Percentiles rank a stretch among this genome's conserved stretches.
phyloP scores from a whole-genome alignment of 2,329 filamentous ascomycete species.

The Paecilomyces niveus region DNA sequence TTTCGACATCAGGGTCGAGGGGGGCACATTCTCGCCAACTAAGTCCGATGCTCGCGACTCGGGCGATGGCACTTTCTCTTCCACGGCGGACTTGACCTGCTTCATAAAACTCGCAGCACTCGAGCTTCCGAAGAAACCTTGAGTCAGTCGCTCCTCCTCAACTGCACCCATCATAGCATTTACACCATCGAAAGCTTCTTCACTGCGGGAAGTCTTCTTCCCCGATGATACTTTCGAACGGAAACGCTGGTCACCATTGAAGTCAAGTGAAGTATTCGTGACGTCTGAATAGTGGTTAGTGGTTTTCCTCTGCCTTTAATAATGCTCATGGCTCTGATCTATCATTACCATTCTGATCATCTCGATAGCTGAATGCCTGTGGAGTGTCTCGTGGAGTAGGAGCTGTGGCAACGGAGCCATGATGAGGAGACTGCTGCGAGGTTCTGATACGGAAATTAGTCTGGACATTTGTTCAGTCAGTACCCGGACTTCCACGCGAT shows the following conservation, averaged over 20 bases:
- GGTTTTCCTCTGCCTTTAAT: too few species aligned
- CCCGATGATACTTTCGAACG: conserved; percentile 3
- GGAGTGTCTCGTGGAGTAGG: not conserved
- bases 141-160: conserved; percentile 33
- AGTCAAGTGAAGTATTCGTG: not conserved
- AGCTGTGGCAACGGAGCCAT: not conserved
- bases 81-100: conserved; percentile 40
- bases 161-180: conserved; percentile 43
- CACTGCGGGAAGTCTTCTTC: conserved; percentile 1
- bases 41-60: conserved; percentile 12
- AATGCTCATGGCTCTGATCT: not conserved
- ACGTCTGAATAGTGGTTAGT: not conserved
- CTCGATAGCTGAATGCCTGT: not conserved
- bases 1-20: conserved; percentile 14
- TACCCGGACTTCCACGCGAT: not conserved
- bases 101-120: conserved; percentile 43
- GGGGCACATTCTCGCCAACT: conserved; percentile 5
- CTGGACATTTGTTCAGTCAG: not conserved
- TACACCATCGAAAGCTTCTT: conserved; percentile 21
- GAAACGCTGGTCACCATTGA: not conserved
- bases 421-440: not conserved
- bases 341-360: not conserved
- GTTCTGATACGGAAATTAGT: not conserved
- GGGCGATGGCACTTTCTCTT: conserved; percentile 20
- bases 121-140: conserved; percentile 43